These are phyloP conservation scores for Hygrophorus russula DNA, from an alignment of 768 basidiomycete species.

Conservation along the genomic window DNA sequence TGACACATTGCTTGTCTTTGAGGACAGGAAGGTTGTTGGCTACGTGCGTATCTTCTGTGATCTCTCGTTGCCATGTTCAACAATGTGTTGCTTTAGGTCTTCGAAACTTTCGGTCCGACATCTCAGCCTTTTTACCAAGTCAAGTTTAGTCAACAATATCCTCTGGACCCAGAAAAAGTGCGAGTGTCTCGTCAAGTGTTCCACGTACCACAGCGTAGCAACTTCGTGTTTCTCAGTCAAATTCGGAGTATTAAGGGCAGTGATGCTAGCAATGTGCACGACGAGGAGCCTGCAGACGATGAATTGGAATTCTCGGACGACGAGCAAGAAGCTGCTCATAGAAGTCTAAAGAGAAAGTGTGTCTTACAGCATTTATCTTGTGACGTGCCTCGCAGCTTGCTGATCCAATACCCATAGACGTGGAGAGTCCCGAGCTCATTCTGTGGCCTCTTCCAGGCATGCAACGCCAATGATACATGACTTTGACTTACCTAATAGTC, in stretches of 20 bases:
- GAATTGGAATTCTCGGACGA: conserved; percentile 96
- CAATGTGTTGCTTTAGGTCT: conserved; percentile 40
- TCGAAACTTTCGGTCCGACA: conserved; percentile 94
- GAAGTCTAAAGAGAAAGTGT: conserved; percentile 47
- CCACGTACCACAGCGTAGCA: conserved; percentile 71
- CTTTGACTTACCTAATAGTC: conserved; percentile 38
- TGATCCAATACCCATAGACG: conserved; percentile 28
- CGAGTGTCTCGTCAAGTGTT: conserved; percentile 56
- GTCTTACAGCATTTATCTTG: conserved; percentile 12
- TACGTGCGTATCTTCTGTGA: conserved; percentile 49
- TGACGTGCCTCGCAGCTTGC: conserved; percentile 5
- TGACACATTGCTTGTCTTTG: conserved; percentile 85
- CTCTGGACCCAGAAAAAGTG: conserved; percentile 47
- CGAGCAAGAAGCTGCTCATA: conserved; percentile 75
- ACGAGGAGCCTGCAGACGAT: conserved; percentile 86
- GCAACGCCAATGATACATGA: conserved; percentile 43
- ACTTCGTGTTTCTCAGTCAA: conserved; percentile 72
- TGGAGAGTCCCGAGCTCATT: conserved; percentile 35
- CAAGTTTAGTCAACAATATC: conserved; percentile 59
- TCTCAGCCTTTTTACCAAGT: conserved; percentile 84
- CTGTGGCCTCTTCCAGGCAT: conserved; percentile 42
- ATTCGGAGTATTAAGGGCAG: conserved; percentile 71
- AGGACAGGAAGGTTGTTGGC: conserved; percentile 83
- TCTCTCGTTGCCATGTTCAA: background rate
- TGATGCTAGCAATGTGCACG: conserved; percentile 89